Base-by-base conservation (phyloP, 2,329 filamentous ascomycete species). In the Xylariaceae sp. region DNA sequence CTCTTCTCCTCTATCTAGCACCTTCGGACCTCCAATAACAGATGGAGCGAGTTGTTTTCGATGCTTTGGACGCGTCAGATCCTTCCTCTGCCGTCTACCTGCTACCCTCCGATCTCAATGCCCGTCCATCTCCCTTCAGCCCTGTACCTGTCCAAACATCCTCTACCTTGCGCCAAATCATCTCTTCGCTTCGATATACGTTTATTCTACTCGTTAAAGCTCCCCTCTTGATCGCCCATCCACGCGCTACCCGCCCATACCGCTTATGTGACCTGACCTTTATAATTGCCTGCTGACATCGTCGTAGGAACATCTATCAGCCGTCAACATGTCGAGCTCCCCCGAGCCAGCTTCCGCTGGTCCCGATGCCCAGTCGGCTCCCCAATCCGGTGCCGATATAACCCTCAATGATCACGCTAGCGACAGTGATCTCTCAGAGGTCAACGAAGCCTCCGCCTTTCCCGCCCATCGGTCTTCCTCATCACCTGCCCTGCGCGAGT, bases 401-500 rank as follows among this genome's bases (percentile, higher is more conserved):
- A 60, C 64, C 48, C 58, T 67, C 40, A 64, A 68, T 53, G 65
- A 67, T 50, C 67, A 65, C 47, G 60, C 76, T 50, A 86, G 78
- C 68, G 87, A 89, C 58, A 88, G 82, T 74, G 87, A 90, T 57
- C 75, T 86, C 49, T 90, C 87, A 59, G 86, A 94, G 60, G 73
- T 79, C 57, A 77, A 79, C 62, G 79, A 85, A 59, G 75, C 72
- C 54, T 70, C 72, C 59, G 71, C 75, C 44, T 70, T 53, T 64
- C 70, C 60, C 20, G 27, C 41, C 20, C 48, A 38, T 66, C 68
- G 61, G 53, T 73, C 73, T 64, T 69, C 60, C 50, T 73, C 68
- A 34, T 72, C 74, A 38, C 67, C 70, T 45, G 66, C 59, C 46
- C 58, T 59, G 32, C 53, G 55, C 45, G 52, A 58, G 52, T 59